Conservation (phyloP, 2,329 filamentous ascomycete species). For the Cercospora sojina region DNA sequence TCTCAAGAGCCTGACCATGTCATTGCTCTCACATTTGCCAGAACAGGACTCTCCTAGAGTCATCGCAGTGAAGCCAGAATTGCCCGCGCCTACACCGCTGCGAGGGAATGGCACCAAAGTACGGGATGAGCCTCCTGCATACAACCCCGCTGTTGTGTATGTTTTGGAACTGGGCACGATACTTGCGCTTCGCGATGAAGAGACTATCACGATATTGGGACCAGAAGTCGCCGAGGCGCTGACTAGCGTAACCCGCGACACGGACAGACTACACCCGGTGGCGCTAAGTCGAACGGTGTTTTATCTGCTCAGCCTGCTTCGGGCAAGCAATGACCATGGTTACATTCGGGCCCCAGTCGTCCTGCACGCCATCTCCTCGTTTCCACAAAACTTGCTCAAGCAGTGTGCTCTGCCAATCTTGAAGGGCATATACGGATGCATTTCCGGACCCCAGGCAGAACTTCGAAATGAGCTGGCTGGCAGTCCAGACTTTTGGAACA, state of each 20-base stretch:
- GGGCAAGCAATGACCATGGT: conserved; percentile 83
- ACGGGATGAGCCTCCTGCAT: conserved; percentile 60
- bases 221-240: conserved; percentile 77
- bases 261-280: conserved; percentile 75
- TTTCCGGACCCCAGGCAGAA: conserved; percentile 67
- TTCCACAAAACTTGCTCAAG: conserved; percentile 73
- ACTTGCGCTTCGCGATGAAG: conserved; percentile 71
- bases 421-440: conserved; percentile 75
- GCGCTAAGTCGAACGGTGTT: conserved; percentile 80
- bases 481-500: conserved; percentile 95
- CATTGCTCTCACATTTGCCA: conserved; percentile 79
- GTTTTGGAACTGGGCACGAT: conserved; percentile 88
- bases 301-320: conserved; percentile 79
- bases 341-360: conserved; percentile 90
- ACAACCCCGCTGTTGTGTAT: conserved; percentile 85
- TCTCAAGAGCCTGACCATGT: conserved; percentile 64
- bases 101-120: conserved; percentile 59
- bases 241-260: conserved; percentile 78
- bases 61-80: conserved; percentile 87
- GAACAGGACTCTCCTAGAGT: conserved; percentile 74
- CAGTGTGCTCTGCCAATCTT: conserved; percentile 74
- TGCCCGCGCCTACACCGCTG: conserved; percentile 60
- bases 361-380: conserved; percentile 84
- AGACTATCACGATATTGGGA: conserved; percentile 70
- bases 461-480: conserved; percentile 91